Evolutionary conservation across 768 basidiomycete genomes (phyloP), one percentile per base, ranked within the genome.

Genomic region (Candolleomyces eurysporus): DNA sequence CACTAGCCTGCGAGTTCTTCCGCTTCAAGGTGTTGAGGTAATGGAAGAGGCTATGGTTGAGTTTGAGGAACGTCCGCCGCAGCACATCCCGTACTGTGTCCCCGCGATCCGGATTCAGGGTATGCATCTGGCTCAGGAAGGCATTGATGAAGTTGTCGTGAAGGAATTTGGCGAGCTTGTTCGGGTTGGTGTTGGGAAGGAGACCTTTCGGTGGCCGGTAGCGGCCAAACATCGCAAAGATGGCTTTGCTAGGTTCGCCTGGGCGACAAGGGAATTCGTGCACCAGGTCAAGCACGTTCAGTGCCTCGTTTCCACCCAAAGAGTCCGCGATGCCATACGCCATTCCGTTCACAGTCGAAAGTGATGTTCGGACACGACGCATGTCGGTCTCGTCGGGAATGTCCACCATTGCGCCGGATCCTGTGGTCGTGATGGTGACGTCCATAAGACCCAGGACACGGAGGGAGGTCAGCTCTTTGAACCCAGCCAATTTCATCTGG

Each of bases 391-490:
- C 94, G 65, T 92, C 90, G 0, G 92, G 90, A 51, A 92, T 89
- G 63, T 85, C 88, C 43, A 80, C 75, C 42, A 76, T 75, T 2
- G 70, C 67, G 61, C 80, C 78, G 22, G 81, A 72, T 54, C 81
- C 82, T 8, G 85, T 84, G 13, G 85, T 87, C 17, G 87, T 83
- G 61, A 98, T 89, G 4, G 89, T 87, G 63, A 99, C 93, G 71
- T 98, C 97, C 92, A 98, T 99, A 42, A 99, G 83, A n/a, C 97
- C 97, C 11, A 99, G 84, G 11, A 96, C 87, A 30, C 89, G 89
- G 45, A 99, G 81, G 61, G 94, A 85, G 0, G 82, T 82, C n/a
- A 98, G 82, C n/a, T 84, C 84, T 14, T 88, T 88, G 76, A 98
- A 99, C 61, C 93, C 93, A 19, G 93, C 88, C 7, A 95, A 82